phyloP scores from a whole-genome alignment of 192 early-diverging fungal genomes.

The Powellomyces hirtus region DNA sequence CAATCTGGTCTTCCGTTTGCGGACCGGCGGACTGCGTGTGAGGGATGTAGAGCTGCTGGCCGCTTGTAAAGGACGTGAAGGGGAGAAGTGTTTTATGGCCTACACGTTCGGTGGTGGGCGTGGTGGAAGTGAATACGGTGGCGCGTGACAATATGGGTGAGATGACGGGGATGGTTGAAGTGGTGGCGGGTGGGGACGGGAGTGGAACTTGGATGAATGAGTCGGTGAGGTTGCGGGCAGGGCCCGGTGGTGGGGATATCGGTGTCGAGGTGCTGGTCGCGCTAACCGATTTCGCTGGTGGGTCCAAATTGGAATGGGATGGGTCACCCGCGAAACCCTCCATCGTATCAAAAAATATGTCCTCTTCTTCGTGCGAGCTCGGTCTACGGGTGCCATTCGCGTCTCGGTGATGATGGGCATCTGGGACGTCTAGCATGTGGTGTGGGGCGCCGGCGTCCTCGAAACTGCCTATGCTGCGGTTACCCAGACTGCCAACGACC shows the following conservation, averaged over 20 bases:
- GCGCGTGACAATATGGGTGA: too few species aligned
- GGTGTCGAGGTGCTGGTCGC: neutral
- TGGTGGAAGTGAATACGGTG: neutral
- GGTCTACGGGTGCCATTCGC: neutral
- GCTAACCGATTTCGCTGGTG: neutral
- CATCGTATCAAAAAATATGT: conserved; percentile 38
- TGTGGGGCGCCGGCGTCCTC: conserved; percentile 2
- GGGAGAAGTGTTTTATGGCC: conserved; percentile 12
- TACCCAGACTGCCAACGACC: conserved; percentile 6
- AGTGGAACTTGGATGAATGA: conserved; percentile 16
- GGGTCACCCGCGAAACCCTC: too few species aligned
- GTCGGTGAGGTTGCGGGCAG: neutral
- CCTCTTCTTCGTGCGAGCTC: neutral
- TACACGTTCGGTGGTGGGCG: neutral
- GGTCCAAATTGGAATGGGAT: conserved; percentile 12
- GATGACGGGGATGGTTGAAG: neutral
- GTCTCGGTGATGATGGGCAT: neutral
- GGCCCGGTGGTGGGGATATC: neutral
- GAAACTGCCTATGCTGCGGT: conserved; percentile 3
- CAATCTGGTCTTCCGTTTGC: conserved; percentile 83
- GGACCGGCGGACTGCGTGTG: conserved; percentile 61
- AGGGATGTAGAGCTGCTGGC: neutral
- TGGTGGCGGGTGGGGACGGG: neutral
- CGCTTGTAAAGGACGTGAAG: neutral
- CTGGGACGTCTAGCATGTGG: neutral